Conservation (phyloP, 192 early-diverging fungal genomes). For the Jimgerdemannia lactiflua region DNA sequence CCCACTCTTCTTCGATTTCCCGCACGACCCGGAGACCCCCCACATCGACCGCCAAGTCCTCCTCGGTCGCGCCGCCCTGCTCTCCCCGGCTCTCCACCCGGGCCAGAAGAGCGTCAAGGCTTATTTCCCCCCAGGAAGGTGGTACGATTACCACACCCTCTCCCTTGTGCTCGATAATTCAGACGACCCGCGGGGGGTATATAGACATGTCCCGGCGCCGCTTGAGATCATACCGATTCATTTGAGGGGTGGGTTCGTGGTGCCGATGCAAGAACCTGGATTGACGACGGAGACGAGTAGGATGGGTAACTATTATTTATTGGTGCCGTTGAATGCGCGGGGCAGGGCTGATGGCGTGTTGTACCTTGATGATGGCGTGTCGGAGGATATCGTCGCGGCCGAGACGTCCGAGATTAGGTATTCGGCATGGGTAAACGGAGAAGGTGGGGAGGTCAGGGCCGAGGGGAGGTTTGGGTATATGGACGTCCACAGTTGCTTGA, state of each 20-base stretch:
- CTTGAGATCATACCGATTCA: constrained; percentile 57
- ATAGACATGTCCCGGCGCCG: too few species aligned
- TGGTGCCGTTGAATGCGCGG: constrained; percentile 48
- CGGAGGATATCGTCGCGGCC: too few species aligned
- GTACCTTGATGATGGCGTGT: constrained; percentile 60
- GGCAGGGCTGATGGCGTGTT: constrained; percentile 46
- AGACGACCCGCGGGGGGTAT: too few species aligned
- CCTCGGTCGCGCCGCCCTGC: background rate
- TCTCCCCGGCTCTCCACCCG: constrained; percentile 51
- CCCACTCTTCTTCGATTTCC: too few species aligned
- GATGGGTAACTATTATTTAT: constrained; percentile 38
- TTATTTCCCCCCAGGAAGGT: constrained; percentile 59
- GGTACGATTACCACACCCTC: constrained; percentile 43
- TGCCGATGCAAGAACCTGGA: constrained; percentile 48
- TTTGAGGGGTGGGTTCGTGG: constrained; percentile 54
- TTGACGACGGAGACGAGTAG: constrained; percentile 46
- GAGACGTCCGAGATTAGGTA: too few species aligned
- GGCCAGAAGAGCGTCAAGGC: constrained; percentile 50
- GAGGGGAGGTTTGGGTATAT: too few species aligned
- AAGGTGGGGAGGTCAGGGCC: too few species aligned
- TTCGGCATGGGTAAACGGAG: too few species aligned
- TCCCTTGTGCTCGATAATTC: constrained; percentile 36
- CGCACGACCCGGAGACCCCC: background rate
- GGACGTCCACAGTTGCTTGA: too few species aligned
- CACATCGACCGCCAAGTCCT: background rate